Base-by-base conservation (phyloP, 129 eudicot species). In the Helianthus annuus region DNA sequence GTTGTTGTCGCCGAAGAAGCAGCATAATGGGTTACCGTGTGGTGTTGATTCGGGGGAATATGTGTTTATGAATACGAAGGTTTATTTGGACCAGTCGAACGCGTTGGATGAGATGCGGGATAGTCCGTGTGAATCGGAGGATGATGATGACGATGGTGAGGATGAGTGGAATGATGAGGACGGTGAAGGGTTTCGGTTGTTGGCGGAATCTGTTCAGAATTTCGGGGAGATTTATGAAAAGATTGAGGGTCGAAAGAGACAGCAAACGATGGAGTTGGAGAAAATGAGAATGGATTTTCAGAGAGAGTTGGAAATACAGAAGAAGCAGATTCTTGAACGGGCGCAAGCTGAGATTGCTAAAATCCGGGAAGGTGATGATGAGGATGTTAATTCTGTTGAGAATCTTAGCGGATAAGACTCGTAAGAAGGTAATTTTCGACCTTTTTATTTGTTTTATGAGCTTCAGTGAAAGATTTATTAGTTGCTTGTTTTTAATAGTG, bases 1-100 rank as follows among this genome's bases (percentile, higher is more conserved):
- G 82, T 70, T 94, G 81, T 67, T 94, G 86, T 61, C 76, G 13
- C 79, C 88, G 27, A 72, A 73, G 29, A 76, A 84, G 67, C 96
- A 88, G 19, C 84, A 85, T 48, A 64, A 74, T 32, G 97, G 97
- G 56, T 82, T 94, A 76, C 90, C 93, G 4, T 90, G 98, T 70
- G 97, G 98, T 38, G 81, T 94, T 51, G 97, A 94, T 86, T 90
- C 97, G 0, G 98, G 97, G 77, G 98, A 94, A 57, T 94, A 90
- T 62, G 98, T 90, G 72, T 94, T 94, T 78, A 90, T 88, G 98
- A 88, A 90, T 66, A 87, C 93, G 0, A 72, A 84, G 2, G 93
- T 90, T 39, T 94, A 94, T 78, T 78, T 94, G 81, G 82, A 88
- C 55, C 87, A 74, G 68, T 84, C 93, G 5, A 94, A 94, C 66